These are phyloP conservation scores for Sicyos edulis DNA, from an alignment of 306 rosid species.

Conservation along the genomic window DNA sequence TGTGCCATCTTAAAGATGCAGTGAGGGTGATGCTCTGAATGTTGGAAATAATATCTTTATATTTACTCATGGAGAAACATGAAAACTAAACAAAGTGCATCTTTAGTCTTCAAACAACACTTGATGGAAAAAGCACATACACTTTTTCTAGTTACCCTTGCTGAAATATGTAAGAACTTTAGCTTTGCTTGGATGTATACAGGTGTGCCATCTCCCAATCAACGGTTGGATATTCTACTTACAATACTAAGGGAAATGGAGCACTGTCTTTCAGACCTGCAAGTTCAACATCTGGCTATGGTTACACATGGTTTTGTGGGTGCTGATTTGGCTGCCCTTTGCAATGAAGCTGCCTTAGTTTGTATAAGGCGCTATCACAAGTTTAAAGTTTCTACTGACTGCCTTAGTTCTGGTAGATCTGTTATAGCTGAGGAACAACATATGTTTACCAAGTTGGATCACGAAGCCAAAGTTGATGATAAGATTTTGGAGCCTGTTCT, in stretches of 20 bases:
- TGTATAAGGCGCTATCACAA: conserved; percentile 49
- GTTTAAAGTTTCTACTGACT: conserved; percentile 27
- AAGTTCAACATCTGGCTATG: conserved; percentile 67
- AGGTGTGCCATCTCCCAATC: conserved; percentile 85
- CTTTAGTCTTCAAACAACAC: not conserved
- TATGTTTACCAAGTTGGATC: not conserved
- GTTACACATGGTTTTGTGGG: conserved; percentile 88
- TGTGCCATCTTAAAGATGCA: not conserved
- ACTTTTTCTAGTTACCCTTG: conserved; percentile 3
- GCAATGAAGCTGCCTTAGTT: conserved; percentile 67
- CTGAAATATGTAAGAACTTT: conserved; percentile 18
- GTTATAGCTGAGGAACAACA: conserved; percentile 13
- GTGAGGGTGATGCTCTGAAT: not conserved
- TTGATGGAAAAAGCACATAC: not conserved
- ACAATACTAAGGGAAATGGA: conserved; percentile 63
- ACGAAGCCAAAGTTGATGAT: conserved; percentile 28
- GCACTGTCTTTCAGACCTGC: conserved; percentile 54
- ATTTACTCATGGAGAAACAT: conserved; percentile 16
- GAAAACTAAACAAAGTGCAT: not conserved
- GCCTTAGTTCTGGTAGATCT: conserved; percentile 21
- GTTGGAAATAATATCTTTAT: not conserved
- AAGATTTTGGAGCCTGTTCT: conserved; percentile 24
- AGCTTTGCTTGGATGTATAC: conserved; percentile 23
- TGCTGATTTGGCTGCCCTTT: conserved; percentile 79
- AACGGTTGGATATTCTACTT: conserved; percentile 57